These are phyloP conservation scores for Raffaelea albimanens DNA, from an alignment of 2,329 filamentous ascomycete species.

Conservation along the genomic window DNA sequence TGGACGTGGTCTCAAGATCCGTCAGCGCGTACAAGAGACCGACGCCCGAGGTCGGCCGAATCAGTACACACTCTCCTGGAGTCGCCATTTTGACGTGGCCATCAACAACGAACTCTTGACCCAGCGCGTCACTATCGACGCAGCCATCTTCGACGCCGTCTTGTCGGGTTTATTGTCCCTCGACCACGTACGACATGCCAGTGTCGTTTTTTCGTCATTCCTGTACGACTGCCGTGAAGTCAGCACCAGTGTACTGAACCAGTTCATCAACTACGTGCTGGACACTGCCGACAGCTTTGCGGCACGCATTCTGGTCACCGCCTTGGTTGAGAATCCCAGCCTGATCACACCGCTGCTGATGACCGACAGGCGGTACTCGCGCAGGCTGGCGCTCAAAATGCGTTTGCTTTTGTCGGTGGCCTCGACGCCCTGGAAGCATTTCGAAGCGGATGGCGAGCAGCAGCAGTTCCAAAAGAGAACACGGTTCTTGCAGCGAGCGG, in stretches of 20 bases:
- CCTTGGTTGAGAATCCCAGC: constrained; percentile 18
- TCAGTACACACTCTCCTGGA: constrained; percentile 19
- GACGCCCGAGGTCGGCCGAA: neutral
- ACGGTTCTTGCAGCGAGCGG: too few species aligned
- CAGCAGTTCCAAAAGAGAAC: neutral
- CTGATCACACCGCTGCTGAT: constrained; percentile 12
- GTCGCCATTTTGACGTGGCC: constrained; percentile 14
- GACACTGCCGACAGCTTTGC: constrained; percentile 25
- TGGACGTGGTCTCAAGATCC: constrained; percentile 27
- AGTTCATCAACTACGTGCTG: constrained; percentile 32
- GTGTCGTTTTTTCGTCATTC: constrained; percentile 25
- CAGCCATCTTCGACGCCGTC: constrained; percentile 32
- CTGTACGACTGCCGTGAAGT: constrained; percentile 21
- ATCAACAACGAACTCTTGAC: constrained; percentile 25
- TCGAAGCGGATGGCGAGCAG: neutral
- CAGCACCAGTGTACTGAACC: constrained; percentile 28
- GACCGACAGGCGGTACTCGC: constrained; percentile 3
- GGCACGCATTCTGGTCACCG: constrained; percentile 24
- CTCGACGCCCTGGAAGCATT: neutral
- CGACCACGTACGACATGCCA: constrained; percentile 33
- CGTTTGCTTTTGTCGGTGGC: constrained; percentile 10
- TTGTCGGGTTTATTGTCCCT: constrained; percentile 40
- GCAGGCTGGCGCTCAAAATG: constrained; percentile 9
- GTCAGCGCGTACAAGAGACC: constrained; percentile 9
- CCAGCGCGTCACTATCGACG: constrained; percentile 28